Evolutionary conservation across 2,329 filamentous ascomycete species (phyloP), one percentile per base, ranked within the genome.

Genomic region (Verticillium albo-atrum): DNA sequence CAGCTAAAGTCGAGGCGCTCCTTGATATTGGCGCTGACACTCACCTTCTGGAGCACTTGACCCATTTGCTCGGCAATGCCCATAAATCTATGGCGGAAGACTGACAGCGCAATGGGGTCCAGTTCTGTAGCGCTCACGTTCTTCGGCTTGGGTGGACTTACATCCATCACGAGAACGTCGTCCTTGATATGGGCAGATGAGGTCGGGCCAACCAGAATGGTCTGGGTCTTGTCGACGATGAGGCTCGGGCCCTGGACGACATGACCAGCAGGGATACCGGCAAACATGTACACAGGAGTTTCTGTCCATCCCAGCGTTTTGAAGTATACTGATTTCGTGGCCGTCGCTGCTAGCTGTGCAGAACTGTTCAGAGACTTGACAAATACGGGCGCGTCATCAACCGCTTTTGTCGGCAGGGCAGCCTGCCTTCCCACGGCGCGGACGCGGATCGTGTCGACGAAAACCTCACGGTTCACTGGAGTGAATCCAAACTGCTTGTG

Each of bases 1-100:
- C 90, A 94, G 1, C 88, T 91, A 68, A 92, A 94, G 68, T 94
- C 90, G 1, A 94, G 79, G 3, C 90, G 83, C 69, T 94, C 91
- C 67, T 94, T 90, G 71, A 93, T 89, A 65, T 92, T 93, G 0
- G 88, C 91, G 59, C 84, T 89, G 15, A 93, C 87, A 64, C 86
- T 87, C 0, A 89, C 92, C 74, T 92, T 92, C 68, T 92, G 89
- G n/a, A 94, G 73, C 3, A 89, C 88, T 56, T 88, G 81, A 0
- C 90, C 90, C 89, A 93, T 93, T 68, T 93, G 90, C 71, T 93
- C 90, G 0, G 90, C 90, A 62, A 93, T 91, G 3, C 88, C 86
- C 90, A 93, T 93, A 74, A 94, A 94, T 3, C 90, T 81, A 70
- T 93, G 89, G 0, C 86, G 88, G 67, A 94, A 93, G 60, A 93